Evolutionary conservation across 768 basidiomycete genomes (phyloP).

Genomic region (Mycena maculata): DNA sequence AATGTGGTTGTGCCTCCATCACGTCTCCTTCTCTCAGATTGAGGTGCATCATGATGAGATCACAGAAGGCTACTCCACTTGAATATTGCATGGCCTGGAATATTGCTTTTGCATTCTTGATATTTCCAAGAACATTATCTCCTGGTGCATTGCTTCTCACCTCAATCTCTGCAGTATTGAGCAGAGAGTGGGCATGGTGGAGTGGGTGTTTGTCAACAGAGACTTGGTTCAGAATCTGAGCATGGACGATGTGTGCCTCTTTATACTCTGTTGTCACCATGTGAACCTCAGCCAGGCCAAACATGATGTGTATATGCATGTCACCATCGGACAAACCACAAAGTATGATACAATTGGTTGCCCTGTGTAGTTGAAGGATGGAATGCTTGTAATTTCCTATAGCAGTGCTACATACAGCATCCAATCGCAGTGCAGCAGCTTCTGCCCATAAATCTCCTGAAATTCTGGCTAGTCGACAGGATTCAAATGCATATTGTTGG

Average conservation of each 20-base stretch:
- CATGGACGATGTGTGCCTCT: background rate
- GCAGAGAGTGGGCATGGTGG: background rate
- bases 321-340: conserved; percentile 4
- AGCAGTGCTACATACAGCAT: background rate
- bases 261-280: background rate
- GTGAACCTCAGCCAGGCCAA: background rate
- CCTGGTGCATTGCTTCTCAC: background rate
- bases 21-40: background rate
- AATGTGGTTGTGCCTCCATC: no score
- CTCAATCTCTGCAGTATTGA: background rate
- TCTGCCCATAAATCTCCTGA: background rate
- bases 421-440: background rate
- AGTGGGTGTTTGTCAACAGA: background rate
- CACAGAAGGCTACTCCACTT: background rate
- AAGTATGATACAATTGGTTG: background rate
- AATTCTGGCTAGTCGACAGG: background rate
- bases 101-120: background rate
- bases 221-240: background rate
- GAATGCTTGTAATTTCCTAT: background rate
- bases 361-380: background rate
- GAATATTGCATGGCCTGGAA: background rate
- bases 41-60: background rate
- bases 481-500: no score
- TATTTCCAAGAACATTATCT: background rate
- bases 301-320: background rate